Evolutionary conservation across 768 basidiomycete species (phyloP), one percentile per base, ranked within the genome.

Genomic region (Mycena vulgaris): DNA sequence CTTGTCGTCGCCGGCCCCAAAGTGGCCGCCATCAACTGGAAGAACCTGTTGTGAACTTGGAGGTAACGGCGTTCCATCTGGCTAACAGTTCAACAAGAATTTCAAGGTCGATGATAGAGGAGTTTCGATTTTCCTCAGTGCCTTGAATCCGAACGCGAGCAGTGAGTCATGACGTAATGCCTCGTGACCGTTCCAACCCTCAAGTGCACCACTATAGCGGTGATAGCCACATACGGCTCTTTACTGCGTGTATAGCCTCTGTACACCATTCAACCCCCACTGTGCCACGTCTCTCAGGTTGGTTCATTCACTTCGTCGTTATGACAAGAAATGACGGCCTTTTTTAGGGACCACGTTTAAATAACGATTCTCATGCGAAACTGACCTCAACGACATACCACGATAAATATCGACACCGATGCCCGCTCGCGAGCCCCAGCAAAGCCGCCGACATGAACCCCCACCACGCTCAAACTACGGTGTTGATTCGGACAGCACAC

Each of bases 381-480:
- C 30, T 57, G 59, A 55, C 66, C 39, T 51, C 59, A 47, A 69
- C 66, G 66, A 63, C 61, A 19, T 28, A 25, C 48, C 9, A 66
- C 64, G 27, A 63, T 55, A 62, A 35, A 30, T 35, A 49, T 56
- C 35, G 14, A 17, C 37, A 30, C 40, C 51, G 5, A 73, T 73
- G 68, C 68, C 72, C 40, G 53, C 68, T 21, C 68, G 72, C n/a
- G 72, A 70, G 55, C 65, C 64, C 10, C 68, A 72, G 49, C 67
- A 68, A 28, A 31, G 55, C 33, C 68, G 64, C 13, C 68, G 57
- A 47, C 23, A 69, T 42, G 68, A 70, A 1, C 68, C 72, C 5
- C 68, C 64, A 13, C 65, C 72, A 42, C 72, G 62, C 13, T 73
- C 72, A 25, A 70, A 69, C 42, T 40, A 73, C 65, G 68, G 67